These are phyloP conservation scores for Citrus australasica DNA, from an alignment of 345 rosid genomes.

Conservation along the genomic window DNA sequence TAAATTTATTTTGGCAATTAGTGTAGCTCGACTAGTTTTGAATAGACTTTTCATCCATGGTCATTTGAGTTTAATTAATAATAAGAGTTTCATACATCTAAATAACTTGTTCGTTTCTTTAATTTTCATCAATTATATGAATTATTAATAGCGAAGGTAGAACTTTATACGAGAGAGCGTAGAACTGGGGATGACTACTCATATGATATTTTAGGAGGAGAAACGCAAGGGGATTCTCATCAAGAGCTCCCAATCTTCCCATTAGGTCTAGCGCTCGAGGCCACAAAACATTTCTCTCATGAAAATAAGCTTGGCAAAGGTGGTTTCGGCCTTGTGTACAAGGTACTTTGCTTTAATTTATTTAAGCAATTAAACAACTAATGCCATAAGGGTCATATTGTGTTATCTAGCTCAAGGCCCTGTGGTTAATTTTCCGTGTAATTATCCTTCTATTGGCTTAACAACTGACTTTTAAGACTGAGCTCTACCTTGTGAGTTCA, in stretches of 20 bases:
- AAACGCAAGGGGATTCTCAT: conserved; percentile 5
- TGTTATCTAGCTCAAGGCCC: neutral
- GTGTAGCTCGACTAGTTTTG: too few species aligned
- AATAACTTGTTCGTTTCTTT: neutral
- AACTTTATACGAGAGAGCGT: neutral
- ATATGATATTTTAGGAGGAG: neutral
- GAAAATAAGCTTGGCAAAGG: neutral
- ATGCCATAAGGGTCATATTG: too few species aligned
- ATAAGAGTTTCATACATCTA: neutral
- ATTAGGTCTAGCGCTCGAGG: conserved; percentile 5
- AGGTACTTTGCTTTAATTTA: neutral
- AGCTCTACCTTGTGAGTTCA: too few species aligned
- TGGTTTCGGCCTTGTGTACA: neutral
- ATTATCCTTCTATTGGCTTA: too few species aligned
- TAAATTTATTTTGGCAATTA: too few species aligned
- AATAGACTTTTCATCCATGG: too few species aligned
- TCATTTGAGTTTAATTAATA: too few species aligned
- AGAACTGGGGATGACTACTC: neutral
- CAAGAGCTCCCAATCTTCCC: conserved; percentile 18
- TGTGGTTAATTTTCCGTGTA: too few species aligned
- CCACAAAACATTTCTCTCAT: conserved; percentile 6
- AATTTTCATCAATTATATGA: neutral
- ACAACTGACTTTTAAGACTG: too few species aligned
- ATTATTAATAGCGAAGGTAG: neutral
- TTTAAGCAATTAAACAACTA: neutral